Percentiles rank a stretch among this genome's conserved stretches.
Conservation (phyloP, 106 monocot genomes). For the Dendrobium nobile region DNA sequence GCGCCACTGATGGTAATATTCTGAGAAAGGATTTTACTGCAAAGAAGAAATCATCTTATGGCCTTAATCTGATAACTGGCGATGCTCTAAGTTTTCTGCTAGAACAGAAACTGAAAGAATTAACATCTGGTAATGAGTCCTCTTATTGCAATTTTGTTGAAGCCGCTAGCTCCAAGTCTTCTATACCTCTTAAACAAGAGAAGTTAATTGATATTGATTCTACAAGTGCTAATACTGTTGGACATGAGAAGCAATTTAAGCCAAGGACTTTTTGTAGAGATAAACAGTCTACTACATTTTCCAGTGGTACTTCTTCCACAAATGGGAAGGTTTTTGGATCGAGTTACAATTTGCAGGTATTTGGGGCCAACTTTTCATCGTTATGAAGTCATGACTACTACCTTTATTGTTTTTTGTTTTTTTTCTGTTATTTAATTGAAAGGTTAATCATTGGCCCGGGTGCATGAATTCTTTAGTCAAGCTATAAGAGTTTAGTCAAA, state of each 20-base stretch:
- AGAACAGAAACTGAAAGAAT: conserved; percentile 78
- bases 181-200: conserved; percentile 24
- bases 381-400: background rate
- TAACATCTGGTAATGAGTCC: conserved; percentile 37
- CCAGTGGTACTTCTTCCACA: conserved; percentile 8
- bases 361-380: background rate
- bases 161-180: conserved; percentile 15
- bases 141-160: conserved; percentile 25
- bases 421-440: background rate
- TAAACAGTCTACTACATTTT: conserved; percentile 10
- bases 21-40: conserved; percentile 9
- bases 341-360: conserved; percentile 24
- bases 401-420: background rate
- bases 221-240: background rate
- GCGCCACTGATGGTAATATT: conserved; percentile 11
- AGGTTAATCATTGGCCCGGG: background rate
- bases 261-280: conserved; percentile 6
- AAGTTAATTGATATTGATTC: conserved; percentile 16
- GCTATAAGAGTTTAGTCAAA: background rate
- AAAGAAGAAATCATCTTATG: conserved; percentile 19
- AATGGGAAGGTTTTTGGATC: conserved; percentile 19
- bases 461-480: background rate
- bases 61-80: conserved; percentile 44
- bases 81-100: conserved; percentile 72
- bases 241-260: conserved; percentile 17